These are phyloP conservation scores for Chaetomiaceae sp. DNA, from an alignment of 2,329 filamentous ascomycete species.

Conservation along the genomic window DNA sequence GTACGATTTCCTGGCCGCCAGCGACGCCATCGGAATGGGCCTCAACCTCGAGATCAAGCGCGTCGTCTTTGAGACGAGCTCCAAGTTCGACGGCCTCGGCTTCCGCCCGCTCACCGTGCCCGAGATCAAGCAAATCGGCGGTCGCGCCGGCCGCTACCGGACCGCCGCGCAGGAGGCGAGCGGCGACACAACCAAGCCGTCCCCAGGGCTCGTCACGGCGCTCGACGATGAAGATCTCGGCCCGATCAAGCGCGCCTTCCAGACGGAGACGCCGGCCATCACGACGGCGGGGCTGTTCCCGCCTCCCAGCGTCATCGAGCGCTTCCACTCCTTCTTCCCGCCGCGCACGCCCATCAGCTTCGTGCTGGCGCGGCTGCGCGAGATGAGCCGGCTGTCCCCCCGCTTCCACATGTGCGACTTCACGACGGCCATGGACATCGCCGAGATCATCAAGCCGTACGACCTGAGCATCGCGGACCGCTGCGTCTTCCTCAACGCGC, in stretches of 20 bases:
- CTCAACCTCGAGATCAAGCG: slow-evolving; percentile 89
- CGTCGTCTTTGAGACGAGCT: slow-evolving; percentile 73
- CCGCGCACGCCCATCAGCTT: slow-evolving; percentile 75
- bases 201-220: slow-evolving; percentile 69
- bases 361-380: slow-evolving; percentile 67
- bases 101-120: slow-evolving; percentile 58
- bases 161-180: slow-evolving; percentile 55
- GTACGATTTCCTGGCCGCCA: slow-evolving; percentile 90
- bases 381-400: slow-evolving; percentile 56
- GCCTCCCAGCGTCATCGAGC: slow-evolving; percentile 62
- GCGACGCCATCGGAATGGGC: slow-evolving; percentile 85
- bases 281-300: slow-evolving; percentile 67
- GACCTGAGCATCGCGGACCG: slow-evolving; percentile 67
- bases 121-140: slow-evolving; percentile 91
- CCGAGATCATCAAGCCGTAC: slow-evolving; percentile 68
- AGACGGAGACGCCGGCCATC: slow-evolving; percentile 57
- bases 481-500: slow-evolving; percentile 67
- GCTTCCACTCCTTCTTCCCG: slow-evolving; percentile 77
- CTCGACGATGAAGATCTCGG: slow-evolving; percentile 64
- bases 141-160: slow-evolving; percentile 80
- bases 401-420: slow-evolving; percentile 67
- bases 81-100: slow-evolving; percentile 61
- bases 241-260: slow-evolving; percentile 57
- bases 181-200: neutral
- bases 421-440: slow-evolving; percentile 56